Base-by-base conservation (phyloP, 371 early-diverging fungal species). In the Funneliformis caledonium region DNA sequence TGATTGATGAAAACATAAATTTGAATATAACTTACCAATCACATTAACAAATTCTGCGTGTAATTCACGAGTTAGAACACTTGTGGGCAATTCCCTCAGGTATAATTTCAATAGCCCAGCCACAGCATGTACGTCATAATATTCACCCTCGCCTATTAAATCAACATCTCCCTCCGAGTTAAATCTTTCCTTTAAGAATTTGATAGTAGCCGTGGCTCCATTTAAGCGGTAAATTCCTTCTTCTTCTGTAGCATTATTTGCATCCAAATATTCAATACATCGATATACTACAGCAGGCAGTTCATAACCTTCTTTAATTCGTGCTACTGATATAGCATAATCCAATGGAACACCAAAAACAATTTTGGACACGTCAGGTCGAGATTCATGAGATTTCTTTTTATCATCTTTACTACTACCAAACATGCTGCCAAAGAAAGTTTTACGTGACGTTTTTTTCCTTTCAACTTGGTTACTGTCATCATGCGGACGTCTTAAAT, bases 211-310 rank as follows among this genome's bases (percentile, higher is more conserved):
- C 8, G 92, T 83, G 42, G 93, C 92, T 33, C 99, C 99, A 50
- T 93, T 94, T 80, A 96, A 86, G 12, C 99, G 92, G 85, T 98
- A 98, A 43, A 98, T 94, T 11, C 99, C 99, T 87, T 98, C 98
- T 84, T 98, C 99, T n/a, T 88, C 81, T 65, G 88, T 86, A 45
- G 80, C 93, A 72, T 92, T 88, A 82, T 92, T 94, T 1, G 91
- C 90, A 80, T 98, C 98, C 67, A 98, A 85, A 80, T 94, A 98
- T 85, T 98, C 98, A 76, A 98, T 96, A 80, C 97, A 97, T 5
- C 99, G 92, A 84, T 94, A 96, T 4, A 97, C 94, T 43, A 98
- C 93, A 0, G 97, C 93, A 5, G 99, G 99, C 10, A 98, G 85
- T 43, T 93, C 92, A 80, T 93, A 92, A 16, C 90, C 89, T 43